Evolutionary conservation across 768 basidiomycete species (phyloP).

Genomic region (Leccinellum luteum): DNA sequence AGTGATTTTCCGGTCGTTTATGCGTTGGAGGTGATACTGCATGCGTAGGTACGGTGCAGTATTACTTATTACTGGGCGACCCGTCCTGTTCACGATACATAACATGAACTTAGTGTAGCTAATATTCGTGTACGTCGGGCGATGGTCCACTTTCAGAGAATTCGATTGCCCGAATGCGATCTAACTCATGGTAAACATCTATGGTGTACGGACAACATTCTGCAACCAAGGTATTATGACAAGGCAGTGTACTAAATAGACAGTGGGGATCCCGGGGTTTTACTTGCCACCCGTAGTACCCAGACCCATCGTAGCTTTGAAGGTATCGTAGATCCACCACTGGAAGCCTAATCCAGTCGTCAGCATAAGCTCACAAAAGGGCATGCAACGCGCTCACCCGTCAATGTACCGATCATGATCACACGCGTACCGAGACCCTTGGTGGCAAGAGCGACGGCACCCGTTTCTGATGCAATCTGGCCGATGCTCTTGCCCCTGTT

Average conservation of each 20-base stretch:
- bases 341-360: conserved; percentile 60
- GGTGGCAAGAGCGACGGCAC: conserved; percentile 61
- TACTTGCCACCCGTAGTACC: conserved; percentile 89
- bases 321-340: conserved; percentile 91
- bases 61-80: too few species aligned
- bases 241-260: not conserved
- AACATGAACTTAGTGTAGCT: too few species aligned
- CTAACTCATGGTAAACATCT: conserved; percentile 5
- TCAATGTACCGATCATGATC: conserved; percentile 71
- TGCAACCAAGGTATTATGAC: conserved; percentile 3
- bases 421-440: conserved; percentile 87
- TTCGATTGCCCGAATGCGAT: not conserved
- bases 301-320: conserved; percentile 80
- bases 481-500: conserved; percentile 81
- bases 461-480: conserved; percentile 67
- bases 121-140: too few species aligned
- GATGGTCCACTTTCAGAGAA: not conserved
- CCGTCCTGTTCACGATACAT: too few species aligned
- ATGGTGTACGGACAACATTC: not conserved
- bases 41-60: too few species aligned
- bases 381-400: conserved; percentile 27
- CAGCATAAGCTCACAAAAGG: not conserved
- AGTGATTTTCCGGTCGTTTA: too few species aligned
- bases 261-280: conserved; percentile 5
- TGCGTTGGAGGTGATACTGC: too few species aligned